phyloP scores from a whole-genome alignment of 306 rosid genomes.

The Begonia peltatifolia region DNA sequence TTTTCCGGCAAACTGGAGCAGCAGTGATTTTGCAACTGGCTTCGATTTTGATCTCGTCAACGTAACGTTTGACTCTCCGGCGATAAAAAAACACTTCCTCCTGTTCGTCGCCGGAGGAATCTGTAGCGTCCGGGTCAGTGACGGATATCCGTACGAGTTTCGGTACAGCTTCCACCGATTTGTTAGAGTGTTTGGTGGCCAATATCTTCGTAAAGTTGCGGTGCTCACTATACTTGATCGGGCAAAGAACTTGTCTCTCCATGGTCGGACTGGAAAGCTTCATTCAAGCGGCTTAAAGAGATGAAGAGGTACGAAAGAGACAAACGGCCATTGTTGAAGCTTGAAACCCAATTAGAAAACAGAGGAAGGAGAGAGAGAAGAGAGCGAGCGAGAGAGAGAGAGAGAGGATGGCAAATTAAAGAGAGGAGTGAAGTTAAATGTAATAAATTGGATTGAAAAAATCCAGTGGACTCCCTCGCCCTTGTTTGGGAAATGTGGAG shows the following conservation, averaged over 20 bases:
- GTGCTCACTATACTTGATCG: slow-evolving; percentile 63
- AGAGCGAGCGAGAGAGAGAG: neutral
- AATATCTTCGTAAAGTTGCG: slow-evolving; percentile 34
- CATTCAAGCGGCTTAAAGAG: neutral
- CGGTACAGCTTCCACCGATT: slow-evolving; percentile 3
- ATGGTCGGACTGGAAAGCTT: slow-evolving; percentile 5
- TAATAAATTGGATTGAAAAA: too few relatives aligned
- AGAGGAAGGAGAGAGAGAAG: too few relatives aligned
- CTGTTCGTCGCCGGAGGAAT: slow-evolving; percentile 71
- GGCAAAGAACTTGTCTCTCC: slow-evolving; percentile 56
- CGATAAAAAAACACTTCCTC: slow-evolving; percentile 10
- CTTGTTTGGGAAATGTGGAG: too few relatives aligned
- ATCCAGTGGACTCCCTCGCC: too few relatives aligned
- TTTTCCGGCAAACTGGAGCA: slow-evolving; percentile 18
- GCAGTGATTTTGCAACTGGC: slow-evolving; percentile 5
- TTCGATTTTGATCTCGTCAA: slow-evolving; percentile 48
- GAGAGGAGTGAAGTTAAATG: too few relatives aligned
- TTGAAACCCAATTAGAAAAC: too few relatives aligned
- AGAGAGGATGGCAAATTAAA: neutral
- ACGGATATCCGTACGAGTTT: slow-evolving; percentile 43
- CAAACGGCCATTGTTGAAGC: too few relatives aligned
- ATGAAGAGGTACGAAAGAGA: too few relatives aligned
- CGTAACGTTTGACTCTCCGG: slow-evolving; percentile 48
- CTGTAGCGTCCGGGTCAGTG: slow-evolving; percentile 87
- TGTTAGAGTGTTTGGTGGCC: slow-evolving; percentile 6